Evolutionary conservation across 495 filamentous ascomycete species (phyloP).

Genomic region (Trichoderma virens): DNA sequence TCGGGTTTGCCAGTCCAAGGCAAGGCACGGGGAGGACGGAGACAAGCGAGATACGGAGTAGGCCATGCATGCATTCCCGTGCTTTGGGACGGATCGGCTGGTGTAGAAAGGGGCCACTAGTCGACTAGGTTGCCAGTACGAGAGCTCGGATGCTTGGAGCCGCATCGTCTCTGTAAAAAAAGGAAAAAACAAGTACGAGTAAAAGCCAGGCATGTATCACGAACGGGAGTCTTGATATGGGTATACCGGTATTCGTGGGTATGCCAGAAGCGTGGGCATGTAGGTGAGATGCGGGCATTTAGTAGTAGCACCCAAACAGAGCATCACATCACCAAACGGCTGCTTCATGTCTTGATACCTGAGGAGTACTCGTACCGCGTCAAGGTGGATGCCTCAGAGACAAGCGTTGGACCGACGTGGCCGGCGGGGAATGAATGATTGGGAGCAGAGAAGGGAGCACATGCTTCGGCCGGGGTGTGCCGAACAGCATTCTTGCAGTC

Average conservation of each 20-base stretch:
- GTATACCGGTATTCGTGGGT: no score
- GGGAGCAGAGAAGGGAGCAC: background rate
- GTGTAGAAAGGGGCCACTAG: conserved; percentile 1
- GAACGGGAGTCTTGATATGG: no score
- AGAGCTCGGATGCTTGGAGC: background rate
- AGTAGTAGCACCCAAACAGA: no score
- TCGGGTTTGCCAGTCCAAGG: background rate
- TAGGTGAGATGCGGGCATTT: no score
- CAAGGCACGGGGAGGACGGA: background rate
- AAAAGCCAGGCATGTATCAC: no score
- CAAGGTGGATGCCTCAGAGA: background rate
- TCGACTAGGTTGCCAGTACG: background rate
- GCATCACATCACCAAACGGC: background rate
- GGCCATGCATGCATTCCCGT: conserved; percentile 7
- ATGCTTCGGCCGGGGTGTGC: background rate
- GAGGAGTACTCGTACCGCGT: background rate
- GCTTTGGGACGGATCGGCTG: conserved; percentile 1
- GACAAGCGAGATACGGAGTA: conserved; percentile 3
- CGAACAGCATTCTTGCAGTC: background rate
- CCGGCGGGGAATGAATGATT: conserved; percentile 4
- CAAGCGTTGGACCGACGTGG: conserved; percentile 1
- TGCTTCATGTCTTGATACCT: background rate
- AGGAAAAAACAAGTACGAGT: background rate
- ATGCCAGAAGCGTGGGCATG: no score
- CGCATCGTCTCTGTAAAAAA: background rate